Evolutionary conservation across 2,329 filamentous ascomycete species (phyloP).

Genomic region (Fusarium sp.): DNA sequence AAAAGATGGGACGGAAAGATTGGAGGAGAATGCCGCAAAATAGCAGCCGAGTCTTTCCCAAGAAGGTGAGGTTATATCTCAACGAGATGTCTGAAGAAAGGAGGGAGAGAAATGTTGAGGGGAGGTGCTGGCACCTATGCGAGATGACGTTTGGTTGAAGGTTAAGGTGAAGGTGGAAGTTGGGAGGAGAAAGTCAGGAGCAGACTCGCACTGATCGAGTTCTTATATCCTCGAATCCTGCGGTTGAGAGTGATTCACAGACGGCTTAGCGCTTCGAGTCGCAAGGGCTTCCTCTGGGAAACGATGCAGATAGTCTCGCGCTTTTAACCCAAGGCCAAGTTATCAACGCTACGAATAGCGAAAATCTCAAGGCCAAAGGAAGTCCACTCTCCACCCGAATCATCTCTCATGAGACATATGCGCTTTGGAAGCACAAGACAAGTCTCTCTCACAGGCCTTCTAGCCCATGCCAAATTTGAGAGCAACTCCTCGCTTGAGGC

Average conservation of each 20-base stretch:
- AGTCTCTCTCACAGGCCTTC: not conserved
- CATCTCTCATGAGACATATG: not conserved
- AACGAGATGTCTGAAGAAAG: not conserved
- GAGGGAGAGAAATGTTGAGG: not conserved
- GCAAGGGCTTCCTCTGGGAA: conserved; percentile 19
- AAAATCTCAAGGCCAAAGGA: not conserved
- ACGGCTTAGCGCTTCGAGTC: not conserved
- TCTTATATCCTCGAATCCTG: conserved; percentile 22
- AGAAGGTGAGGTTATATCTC: not conserved
- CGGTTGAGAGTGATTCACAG: conserved; percentile 28
- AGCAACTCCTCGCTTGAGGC: conserved; percentile 20
- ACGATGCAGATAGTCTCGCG: not conserved
- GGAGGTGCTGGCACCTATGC: not conserved
- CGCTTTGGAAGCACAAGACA: not conserved
- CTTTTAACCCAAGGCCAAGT: not conserved
- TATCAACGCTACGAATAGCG: not conserved
- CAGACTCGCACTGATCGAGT: not conserved
- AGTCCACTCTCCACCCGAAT: not conserved
- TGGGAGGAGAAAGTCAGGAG: not conserved
- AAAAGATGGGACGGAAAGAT: conserved; percentile 2
- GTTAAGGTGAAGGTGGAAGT: not conserved
- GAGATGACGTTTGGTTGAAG: not conserved
- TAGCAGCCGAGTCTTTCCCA: not conserved
- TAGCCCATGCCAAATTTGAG: not conserved
- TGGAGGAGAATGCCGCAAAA: not conserved